Base-by-base conservation (phyloP, 192 early-diverging fungal species). In the Coemansia sp. region DNA sequence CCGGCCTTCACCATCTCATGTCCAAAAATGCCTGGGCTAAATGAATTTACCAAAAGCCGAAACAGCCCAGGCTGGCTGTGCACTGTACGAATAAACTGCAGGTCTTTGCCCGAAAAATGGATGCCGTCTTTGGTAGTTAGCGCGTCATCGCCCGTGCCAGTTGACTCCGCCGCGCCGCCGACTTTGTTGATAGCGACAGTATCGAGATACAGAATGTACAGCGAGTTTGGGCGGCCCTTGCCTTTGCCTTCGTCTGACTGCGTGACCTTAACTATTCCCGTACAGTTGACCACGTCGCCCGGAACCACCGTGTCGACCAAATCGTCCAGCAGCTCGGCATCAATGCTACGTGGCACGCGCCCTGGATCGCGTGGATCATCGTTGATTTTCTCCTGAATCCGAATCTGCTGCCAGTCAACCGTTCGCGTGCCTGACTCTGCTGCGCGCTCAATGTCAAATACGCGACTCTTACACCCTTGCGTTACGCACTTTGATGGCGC, bases 1-100 rank as follows among this genome's bases (percentile, higher is more conserved):
- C 91, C 92, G 0, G 89, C 90, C 72, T 93, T 94, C 55, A 94
- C 89, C 69, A 92, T 82, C 71, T 93, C 91, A 40, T 93, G 90
- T 4, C 92, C 91, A 66, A 87, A 93, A 38, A 93, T 90, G 7
- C 84, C 78, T 7, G 92, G 90, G 72, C 92, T 88, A 44, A 92
- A 86, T 2, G 90, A 92, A 64, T 90, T 84, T 28, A 94, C 89
- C 17, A 94, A 71, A 26, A 92, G 72, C 4, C 85, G 84, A 61
- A 93, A 92, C 21, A 92, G 68, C 34, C 75, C 69, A 61, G 85
- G 83, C 26, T 85, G 69, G 47, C 72, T 69, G 72, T 78, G 65
- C 17, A 93, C 79, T 19, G 89, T 82, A 37, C 82, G 74, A 53
- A 93, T 91, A 2, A 87, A 89, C 49, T 86, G 85, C 53, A 91